Base-by-base conservation (phyloP, 2,329 filamentous ascomycete genomes). In the Aspergillus quadrilineatus region DNA sequence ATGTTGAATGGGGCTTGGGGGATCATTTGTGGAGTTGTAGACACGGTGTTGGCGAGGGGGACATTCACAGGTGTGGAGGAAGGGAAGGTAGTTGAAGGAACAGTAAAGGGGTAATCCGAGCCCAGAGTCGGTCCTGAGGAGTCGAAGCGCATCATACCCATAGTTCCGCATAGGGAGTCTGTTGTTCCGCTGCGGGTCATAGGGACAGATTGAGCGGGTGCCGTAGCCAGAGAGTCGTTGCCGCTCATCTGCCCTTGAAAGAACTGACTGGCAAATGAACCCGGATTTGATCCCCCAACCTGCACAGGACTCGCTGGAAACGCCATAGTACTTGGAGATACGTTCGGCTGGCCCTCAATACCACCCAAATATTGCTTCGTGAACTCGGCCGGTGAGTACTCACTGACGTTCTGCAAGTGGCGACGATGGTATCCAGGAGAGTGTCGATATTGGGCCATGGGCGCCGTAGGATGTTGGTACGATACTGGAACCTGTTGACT, bases 161-260 rank as follows among this genome's bases (percentile, higher is more conserved):
- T 65, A 48, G 70, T 71, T 58, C 74, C 73, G 57, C 74, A 75
- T 47, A 79, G 62, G 34, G 75, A 74, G 60, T 79, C 77, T 60
- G 76, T 74, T 32, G 77, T 79, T 43, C 70, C 69, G 60, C 71
- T 78, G 60, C 77, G 72, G 60, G 69, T 75, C 77, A 79, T 79
- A 57, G 77, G 71, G 52, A 73, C 69, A 41, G 73, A 61, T 34
- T 63, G 60, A 28, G 59, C 64, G 58, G 69, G 58, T 44, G 63
- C 63, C 55, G 72, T 68, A 50, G 66, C 60, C 62, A 61, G 41
- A 10, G 54, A 41, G 17, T 47, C 43, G 14, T 60, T 48, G 10
- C 51, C 47, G 29, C 56, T 50, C 37, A 60, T 48, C 15, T 62
- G 44, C 58, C 61, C 67, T 57, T 66, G 67, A 55, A 59, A 64